A percentile compares a stretch with the other conserved stretches of the same genome.
These are phyloP conservation scores for Pyricularia pennisetigena DNA, from an alignment of 2,329 filamentous ascomycete species.

Conservation along the genomic window DNA sequence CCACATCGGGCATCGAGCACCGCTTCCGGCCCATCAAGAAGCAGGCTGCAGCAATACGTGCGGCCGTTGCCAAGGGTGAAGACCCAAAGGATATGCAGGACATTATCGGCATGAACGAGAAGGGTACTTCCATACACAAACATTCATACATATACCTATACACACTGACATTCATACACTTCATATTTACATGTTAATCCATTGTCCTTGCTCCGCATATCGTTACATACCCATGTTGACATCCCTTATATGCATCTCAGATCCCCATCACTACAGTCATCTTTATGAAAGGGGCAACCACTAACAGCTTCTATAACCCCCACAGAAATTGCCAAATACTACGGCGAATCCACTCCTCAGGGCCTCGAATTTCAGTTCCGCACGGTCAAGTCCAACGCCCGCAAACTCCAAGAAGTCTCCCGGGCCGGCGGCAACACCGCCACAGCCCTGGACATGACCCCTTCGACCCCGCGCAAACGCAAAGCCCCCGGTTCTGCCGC, in stretches of 20 bases:
- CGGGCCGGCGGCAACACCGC: conserved; percentile 35
- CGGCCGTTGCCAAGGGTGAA: conserved; percentile 22
- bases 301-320: background rate
- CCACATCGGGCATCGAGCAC: conserved; percentile 36
- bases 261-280: background rate
- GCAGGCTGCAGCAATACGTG: conserved; percentile 27
- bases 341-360: conserved; percentile 45
- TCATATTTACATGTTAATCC: background rate
- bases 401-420: conserved; percentile 33
- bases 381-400: conserved; percentile 41
- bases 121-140: conserved; percentile 23
- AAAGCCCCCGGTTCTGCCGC: background rate
- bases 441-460: conserved; percentile 11
- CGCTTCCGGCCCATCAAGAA: conserved; percentile 38
- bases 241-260: background rate
- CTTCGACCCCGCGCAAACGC: conserved; percentile 16
- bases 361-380: conserved; percentile 55
- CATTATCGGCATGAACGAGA: conserved; percentile 26
- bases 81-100: conserved; percentile 35
- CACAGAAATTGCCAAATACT: conserved; percentile 48
- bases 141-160: background rate
- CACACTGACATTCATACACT: background rate
- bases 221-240: background rate
- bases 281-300: background rate
- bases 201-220: background rate